Evolutionary conservation across 768 basidiomycete genomes (phyloP), one percentile per base, ranked within the genome.

Genomic region (Paxillus involutus): DNA sequence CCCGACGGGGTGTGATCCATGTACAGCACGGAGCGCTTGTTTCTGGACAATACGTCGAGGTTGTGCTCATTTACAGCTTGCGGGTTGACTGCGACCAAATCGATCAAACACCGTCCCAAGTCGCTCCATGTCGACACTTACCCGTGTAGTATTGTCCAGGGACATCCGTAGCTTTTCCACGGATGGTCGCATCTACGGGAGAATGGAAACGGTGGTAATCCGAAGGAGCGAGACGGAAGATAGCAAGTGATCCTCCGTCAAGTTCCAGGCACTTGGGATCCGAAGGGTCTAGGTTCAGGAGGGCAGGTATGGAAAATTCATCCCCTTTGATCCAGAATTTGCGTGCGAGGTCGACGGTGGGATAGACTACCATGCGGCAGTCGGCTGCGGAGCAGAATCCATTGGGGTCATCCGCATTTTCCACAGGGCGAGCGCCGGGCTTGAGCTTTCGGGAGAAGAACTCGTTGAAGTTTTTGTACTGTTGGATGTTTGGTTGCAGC

Each of bases 141-240:
- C 80, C 83, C 1, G 85, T 86, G 59, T 82, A 86, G 59, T 83
- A 85, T 54, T 84, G 74, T 2, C 84, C 84, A 0, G 77, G 73
- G 4, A 84, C 73, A 58, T 83, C 70, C 3, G 55, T 69, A 7
- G 74, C 62, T 36, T 78, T 75, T 10, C 76, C 70, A 2, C 44
- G 24, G 17, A 85, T 66, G 11, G 73, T 77, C 36, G 77, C 84
- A 49, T 85, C 84, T 26, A 86, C 72, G 13, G 88, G 87, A 33
- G 80, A 80, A 58, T 90, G 89, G 77, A 88, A 91, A 13, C 89
- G 82, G 64, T 92, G 90, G 61, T 91, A 91, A 64, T 92, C 90
- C 9, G 84, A 79, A 0, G 89, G 91, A 0, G 91, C 89, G 16
- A 93, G 81, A 48, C 90, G 77, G 69, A 88, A 86, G 53, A 88